A percentile compares a stretch with the other conserved stretches of the same genome.
These are phyloP conservation scores for Globisporangium carolinianum DNA, from an alignment of 352 stramenopile genomes.

Conservation along the genomic window DNA sequence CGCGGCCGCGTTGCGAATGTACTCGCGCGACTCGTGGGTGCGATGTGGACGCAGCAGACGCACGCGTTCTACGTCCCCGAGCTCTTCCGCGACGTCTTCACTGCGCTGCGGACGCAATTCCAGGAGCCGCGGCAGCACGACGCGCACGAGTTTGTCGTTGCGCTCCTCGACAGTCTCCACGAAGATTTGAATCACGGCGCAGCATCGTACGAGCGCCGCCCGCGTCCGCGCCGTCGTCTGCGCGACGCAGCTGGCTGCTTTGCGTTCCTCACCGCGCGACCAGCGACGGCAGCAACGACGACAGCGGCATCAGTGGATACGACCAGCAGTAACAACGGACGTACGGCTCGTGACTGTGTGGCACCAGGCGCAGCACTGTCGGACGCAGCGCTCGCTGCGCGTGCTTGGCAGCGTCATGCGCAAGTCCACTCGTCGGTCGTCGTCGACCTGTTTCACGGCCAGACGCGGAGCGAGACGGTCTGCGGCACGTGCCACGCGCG, in stretches of 20 bases:
- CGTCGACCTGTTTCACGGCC: slow-evolving; percentile 94
- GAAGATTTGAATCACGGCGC: slow-evolving; percentile 93
- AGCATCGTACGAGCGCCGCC: slow-evolving; percentile 1
- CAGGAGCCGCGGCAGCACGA: slow-evolving; percentile 92
- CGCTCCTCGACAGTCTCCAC: slow-evolving; percentile 96
- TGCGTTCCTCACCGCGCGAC: slow-evolving; percentile 10
- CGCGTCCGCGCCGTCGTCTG: neutral
- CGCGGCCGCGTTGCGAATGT: slow-evolving; percentile 85
- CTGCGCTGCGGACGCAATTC: slow-evolving; percentile 49
- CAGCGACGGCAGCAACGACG: neutral
- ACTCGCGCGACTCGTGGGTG: slow-evolving; percentile 78
- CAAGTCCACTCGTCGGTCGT: slow-evolving; percentile 93
- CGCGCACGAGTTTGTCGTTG: slow-evolving; percentile 92
- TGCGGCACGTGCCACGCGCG: slow-evolving; percentile 90
- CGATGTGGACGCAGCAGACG: slow-evolving; percentile 54
- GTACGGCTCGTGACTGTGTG: neutral
- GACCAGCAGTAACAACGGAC: no score
- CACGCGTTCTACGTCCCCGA: slow-evolving; percentile 39
- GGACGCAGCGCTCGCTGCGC: slow-evolving; percentile 75
- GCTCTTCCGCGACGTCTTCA: slow-evolving; percentile 68
- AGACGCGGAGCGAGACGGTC: slow-evolving; percentile 92
- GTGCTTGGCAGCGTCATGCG: slow-evolving; percentile 91
- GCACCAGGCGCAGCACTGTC: slow-evolving; percentile 6
- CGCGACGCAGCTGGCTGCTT: slow-evolving; percentile 15
- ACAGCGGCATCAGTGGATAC: neutral